Conservation (phyloP, 2,329 filamentous ascomycete species). For the Dactylonectria macrodidyma region DNA sequence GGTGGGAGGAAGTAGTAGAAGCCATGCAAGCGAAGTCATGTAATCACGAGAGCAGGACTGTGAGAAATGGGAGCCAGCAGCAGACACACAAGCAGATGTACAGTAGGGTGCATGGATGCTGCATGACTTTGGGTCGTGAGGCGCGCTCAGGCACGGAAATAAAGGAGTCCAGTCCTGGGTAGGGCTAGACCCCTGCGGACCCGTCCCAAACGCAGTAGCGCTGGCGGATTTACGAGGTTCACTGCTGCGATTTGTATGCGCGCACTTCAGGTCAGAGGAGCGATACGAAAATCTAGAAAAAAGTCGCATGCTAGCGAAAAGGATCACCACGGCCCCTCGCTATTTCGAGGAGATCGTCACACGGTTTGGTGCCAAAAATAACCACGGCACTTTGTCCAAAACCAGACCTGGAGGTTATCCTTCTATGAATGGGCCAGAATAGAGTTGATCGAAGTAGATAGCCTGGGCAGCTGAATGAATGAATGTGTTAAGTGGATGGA, state of each 20-base stretch:
- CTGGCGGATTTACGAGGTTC: not conserved
- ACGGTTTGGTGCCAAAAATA: conserved; percentile 3
- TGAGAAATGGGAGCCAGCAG: not conserved
- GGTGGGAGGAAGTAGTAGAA: not conserved
- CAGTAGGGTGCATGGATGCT: conserved; percentile 8
- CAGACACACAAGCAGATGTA: not conserved
- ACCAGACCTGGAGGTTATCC: not conserved
- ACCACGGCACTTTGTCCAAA: not conserved
- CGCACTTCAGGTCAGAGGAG: not conserved
- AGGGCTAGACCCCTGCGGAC: not conserved
- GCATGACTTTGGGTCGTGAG: conserved; percentile 10
- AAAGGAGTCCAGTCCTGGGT: not conserved
- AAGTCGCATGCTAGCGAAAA: not conserved
- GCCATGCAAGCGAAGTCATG: not conserved
- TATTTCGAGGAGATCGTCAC: not conserved
- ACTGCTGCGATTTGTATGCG: not conserved
- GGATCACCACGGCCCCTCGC: not conserved
- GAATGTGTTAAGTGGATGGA: too few relatives aligned
- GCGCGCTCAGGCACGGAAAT: not conserved
- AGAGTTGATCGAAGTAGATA: not conserved
- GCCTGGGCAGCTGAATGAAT: too few relatives aligned
- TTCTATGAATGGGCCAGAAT: not conserved
- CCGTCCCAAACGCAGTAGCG: not conserved
- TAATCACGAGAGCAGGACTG: not conserved
- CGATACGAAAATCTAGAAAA: conserved; percentile 4